Percentiles rank a stretch among this genome's conserved stretches.
Evolutionary conservation across 306 rosid species (phyloP).

Genomic region (Inga laurina): DNA sequence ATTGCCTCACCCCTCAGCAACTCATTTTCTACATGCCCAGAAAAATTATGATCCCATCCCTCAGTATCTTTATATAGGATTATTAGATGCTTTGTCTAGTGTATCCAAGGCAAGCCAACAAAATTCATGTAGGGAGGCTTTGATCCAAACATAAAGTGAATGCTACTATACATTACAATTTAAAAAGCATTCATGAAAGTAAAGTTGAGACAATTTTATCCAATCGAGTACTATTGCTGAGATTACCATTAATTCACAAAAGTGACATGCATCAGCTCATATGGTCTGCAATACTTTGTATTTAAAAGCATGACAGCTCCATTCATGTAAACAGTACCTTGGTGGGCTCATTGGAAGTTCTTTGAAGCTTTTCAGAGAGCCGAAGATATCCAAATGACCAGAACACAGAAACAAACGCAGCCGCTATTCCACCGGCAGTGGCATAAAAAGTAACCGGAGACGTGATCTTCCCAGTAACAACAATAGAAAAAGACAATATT

Average conservation of each 20-base stretch:
- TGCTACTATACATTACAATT: neutral
- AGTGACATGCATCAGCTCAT: neutral
- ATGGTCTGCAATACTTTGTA: neutral
- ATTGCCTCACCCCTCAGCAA: neutral
- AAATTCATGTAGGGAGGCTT: neutral
- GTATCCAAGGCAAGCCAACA: constrained; percentile 4
- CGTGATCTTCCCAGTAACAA: constrained; percentile 74
- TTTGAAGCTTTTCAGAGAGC: constrained; percentile 80
- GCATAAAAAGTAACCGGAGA: constrained; percentile 93
- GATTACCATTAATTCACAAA: constrained; percentile 1
- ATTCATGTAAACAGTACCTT: constrained; percentile 48
- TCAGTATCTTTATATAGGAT: neutral
- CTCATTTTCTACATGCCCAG: neutral
- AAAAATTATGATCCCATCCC: neutral
- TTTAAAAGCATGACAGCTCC: neutral
- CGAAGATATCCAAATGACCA: constrained; percentile 98
- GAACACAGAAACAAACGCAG: constrained; percentile 88
- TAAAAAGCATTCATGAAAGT: neutral
- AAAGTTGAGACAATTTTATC: neutral
- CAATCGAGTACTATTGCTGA: neutral
- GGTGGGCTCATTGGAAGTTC: constrained; percentile 76
- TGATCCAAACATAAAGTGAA: constrained; percentile 6
- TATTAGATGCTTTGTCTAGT: neutral
- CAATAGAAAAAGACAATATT: constrained; percentile 86
- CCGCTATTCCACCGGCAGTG: constrained; percentile 89